Evolutionary conservation across 2,329 filamentous ascomycete species (phyloP).

Genomic region (Epichloe elymi): DNA sequence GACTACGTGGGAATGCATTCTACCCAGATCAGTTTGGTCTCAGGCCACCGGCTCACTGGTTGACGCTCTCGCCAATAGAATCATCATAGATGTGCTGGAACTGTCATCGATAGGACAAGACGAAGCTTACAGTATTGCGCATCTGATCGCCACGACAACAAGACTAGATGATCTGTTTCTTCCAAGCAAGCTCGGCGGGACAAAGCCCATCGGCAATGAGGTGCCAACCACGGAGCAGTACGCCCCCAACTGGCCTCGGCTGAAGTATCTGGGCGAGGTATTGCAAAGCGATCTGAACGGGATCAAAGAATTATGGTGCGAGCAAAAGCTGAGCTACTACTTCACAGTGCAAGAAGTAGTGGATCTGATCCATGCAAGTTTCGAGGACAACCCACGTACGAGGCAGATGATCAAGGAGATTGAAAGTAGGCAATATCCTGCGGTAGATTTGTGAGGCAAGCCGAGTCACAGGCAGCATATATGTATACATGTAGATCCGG

Average conservation of each 20-base stretch:
- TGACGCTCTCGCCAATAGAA: conserved; percentile 44
- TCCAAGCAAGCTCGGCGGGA: conserved; percentile 24
- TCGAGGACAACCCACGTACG: conserved; percentile 48
- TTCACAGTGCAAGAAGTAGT: conserved; percentile 48
- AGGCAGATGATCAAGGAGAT: conserved; percentile 47
- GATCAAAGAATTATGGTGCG: conserved; percentile 49
- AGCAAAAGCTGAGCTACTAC: conserved; percentile 52
- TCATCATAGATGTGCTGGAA: conserved; percentile 49
- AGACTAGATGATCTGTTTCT: conserved; percentile 48
- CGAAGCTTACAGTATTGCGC: conserved; percentile 48
- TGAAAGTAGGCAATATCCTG: conserved; percentile 33
- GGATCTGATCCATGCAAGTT: conserved; percentile 49
- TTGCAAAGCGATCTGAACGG: conserved; percentile 54
- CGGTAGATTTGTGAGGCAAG: conserved; percentile 2
- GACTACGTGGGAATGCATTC: conserved; percentile 41
- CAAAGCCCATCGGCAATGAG: conserved; percentile 20
- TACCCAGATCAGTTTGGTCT: conserved; percentile 48
- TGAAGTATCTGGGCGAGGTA: conserved; percentile 51
- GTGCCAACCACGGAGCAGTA: conserved; percentile 47
- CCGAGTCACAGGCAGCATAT: background rate
- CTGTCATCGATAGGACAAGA: conserved; percentile 48
- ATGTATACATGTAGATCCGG: background rate
- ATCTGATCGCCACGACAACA: conserved; percentile 42
- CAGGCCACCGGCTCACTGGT: conserved; percentile 48
- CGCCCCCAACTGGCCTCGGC: conserved; percentile 46